Evolutionary conservation across 371 early-diverging fungal genomes (phyloP).

Genomic region (Mortierella sp.): DNA sequence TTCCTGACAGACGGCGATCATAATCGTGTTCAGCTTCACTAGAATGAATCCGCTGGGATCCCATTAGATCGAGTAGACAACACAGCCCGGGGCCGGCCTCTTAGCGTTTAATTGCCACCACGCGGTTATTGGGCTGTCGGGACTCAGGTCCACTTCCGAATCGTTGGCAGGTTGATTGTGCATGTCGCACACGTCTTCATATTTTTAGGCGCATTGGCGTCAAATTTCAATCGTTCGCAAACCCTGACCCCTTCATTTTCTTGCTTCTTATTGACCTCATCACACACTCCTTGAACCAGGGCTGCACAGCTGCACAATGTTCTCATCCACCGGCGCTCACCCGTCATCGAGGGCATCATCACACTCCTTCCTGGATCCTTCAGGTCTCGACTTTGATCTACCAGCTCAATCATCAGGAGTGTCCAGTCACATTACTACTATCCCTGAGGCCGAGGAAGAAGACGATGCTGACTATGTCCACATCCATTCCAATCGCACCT

Average conservation of each 20-base stretch:
- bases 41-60: constrained; percentile 7
- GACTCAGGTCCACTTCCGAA: too few relatives aligned
- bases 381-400: constrained; percentile 48
- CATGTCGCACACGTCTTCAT: too few relatives aligned
- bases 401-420: constrained; percentile 16
- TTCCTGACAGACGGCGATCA: constrained; percentile 53
- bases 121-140: too few relatives aligned
- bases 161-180: too few relatives aligned
- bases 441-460: constrained; percentile 42
- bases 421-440: constrained; percentile 34
- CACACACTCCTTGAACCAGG: too few relatives aligned
- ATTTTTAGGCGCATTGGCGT: too few relatives aligned
- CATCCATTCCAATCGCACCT: constrained; percentile 9
- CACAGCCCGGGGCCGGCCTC: too few relatives aligned
- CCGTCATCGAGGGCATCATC: constrained; percentile 36
- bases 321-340: constrained; percentile 23
- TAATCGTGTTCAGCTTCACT: constrained; percentile 33
- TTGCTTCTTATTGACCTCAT: too few relatives aligned
- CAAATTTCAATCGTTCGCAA: too few relatives aligned
- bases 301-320: constrained; percentile 9
- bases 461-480: constrained; percentile 45
- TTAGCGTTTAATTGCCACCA: too few relatives aligned
- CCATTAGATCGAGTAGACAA: too few relatives aligned
- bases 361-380: constrained; percentile 36
- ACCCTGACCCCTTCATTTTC: too few relatives aligned